Evolutionary conservation across 768 basidiomycete species (phyloP).

Genomic region (Steccherinum ochraceum): DNA sequence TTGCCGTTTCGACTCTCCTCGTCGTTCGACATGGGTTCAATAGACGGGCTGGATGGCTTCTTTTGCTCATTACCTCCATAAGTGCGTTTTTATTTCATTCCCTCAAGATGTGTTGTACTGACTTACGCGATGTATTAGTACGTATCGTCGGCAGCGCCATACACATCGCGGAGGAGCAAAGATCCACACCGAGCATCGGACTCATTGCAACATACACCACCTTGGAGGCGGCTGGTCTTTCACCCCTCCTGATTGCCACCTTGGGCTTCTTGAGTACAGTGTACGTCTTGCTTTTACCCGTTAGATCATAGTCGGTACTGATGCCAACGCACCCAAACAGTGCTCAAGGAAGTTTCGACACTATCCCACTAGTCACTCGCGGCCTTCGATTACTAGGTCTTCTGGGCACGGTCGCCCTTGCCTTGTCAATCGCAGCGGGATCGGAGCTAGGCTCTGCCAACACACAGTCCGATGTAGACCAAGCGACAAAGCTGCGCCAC

Average conservation of each 20-base stretch:
- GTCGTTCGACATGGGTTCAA: slow-evolving; percentile 49
- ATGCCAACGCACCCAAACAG: not conserved
- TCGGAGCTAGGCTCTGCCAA: slow-evolving; percentile 10
- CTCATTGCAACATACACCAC: slow-evolving; percentile 48
- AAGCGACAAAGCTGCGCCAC: slow-evolving; percentile 23
- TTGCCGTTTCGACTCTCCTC: slow-evolving; percentile 38
- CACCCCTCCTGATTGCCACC: slow-evolving; percentile 32
- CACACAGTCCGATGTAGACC: slow-evolving; percentile 12
- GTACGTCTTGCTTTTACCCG: slow-evolving; percentile 21
- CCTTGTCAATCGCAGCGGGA: slow-evolving; percentile 29
- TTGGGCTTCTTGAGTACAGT: slow-evolving; percentile 29
- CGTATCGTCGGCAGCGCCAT: slow-evolving; percentile 54
- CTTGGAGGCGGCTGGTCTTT: slow-evolving; percentile 32
- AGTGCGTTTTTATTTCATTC: slow-evolving; percentile 33
- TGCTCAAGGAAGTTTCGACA: not conserved
- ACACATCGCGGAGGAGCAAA: slow-evolving; percentile 46
- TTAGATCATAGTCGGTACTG: not conserved
- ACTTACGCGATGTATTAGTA: no score
- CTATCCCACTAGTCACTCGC: not conserved
- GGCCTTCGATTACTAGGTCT: slow-evolving; percentile 23
- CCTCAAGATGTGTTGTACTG: no score
- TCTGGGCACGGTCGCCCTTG: slow-evolving; percentile 21
- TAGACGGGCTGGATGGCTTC: slow-evolving; percentile 59
- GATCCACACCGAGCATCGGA: slow-evolving; percentile 30
- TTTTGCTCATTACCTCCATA: slow-evolving; percentile 51